phyloP scores from a whole-genome alignment of 2,329 filamentous ascomycete species.

The Cladosporium halotolerans region DNA sequence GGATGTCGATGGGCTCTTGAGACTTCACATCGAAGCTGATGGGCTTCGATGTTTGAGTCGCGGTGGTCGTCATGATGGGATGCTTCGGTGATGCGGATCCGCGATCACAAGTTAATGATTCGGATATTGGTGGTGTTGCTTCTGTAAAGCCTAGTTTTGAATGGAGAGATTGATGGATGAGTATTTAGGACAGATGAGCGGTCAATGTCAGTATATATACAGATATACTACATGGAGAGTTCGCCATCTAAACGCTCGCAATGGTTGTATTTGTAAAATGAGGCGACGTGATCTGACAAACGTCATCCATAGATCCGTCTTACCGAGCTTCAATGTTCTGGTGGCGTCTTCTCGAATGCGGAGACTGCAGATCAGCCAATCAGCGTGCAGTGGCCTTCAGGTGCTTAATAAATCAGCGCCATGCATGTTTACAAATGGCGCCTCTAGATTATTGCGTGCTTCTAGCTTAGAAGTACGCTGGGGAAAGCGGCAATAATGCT shows the following conservation, averaged over 20 bases:
- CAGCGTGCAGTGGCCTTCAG: neutral
- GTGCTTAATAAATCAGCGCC: slow-evolving; percentile 7
- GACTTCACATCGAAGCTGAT: slow-evolving; percentile 20
- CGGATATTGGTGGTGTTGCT: neutral
- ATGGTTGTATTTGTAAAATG: neutral
- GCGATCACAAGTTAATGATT: neutral
- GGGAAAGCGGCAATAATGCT: too few species aligned
- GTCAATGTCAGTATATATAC: neutral
- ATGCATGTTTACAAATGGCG: too few species aligned
- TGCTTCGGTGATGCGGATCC: neutral
- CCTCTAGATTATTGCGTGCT: neutral
- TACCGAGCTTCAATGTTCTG: neutral
- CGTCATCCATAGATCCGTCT: neutral
- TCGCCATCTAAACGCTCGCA: neutral
- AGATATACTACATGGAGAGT: neutral
- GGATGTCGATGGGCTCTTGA: slow-evolving; percentile 30
- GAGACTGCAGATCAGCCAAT: slow-evolving; percentile 1
- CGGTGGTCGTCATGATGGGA: slow-evolving; percentile 18
- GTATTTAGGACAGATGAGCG: neutral
- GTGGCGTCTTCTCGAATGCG: slow-evolving; percentile 5
- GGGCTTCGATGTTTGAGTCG: slow-evolving; percentile 19
- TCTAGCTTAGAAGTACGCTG: slow-evolving; percentile 2
- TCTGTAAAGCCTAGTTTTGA: neutral
- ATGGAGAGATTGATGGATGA: neutral
- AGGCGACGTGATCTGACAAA: neutral